These are phyloP conservation scores for Luffa aegyptiaca DNA, from an alignment of 306 rosid species.

Conservation along the genomic window DNA sequence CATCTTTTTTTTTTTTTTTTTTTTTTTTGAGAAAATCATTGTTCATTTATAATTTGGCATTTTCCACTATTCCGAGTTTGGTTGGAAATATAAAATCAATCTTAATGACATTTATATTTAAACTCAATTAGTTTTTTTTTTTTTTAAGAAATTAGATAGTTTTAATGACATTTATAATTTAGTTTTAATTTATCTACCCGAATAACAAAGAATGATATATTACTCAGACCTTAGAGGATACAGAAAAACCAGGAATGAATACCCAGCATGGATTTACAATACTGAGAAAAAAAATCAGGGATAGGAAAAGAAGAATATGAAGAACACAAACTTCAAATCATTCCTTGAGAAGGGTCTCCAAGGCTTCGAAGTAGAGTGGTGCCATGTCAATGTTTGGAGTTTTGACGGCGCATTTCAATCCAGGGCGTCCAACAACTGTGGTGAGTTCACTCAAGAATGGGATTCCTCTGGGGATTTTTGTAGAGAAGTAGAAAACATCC, in stretches of 20 bases:
- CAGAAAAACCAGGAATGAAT: neutral
- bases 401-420: conserved; percentile 83
- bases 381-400: conserved; percentile 83
- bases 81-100: no score
- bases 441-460: conserved; percentile 78
- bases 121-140: no score
- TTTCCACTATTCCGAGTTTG: no score
- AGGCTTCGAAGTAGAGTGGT: conserved; percentile 67
- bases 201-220: neutral
- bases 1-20: no score
- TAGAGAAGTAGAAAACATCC: conserved; percentile 94
- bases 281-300: neutral
- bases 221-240: neutral
- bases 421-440: conserved; percentile 57
- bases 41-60: no score
- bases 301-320: neutral
- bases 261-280: conserved; percentile 5
- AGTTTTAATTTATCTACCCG: neutral
- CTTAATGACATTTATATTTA: no score
- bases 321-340: conserved; percentile 21
- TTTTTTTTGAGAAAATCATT: no score
- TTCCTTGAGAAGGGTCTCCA: conserved; percentile 62
- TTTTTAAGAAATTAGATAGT: no score
- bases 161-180: neutral
- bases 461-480: conserved; percentile 65